Evolutionary conservation across 108 stramenopile genomes (phyloP).

Genomic region (Cyclotella atomus): DNA sequence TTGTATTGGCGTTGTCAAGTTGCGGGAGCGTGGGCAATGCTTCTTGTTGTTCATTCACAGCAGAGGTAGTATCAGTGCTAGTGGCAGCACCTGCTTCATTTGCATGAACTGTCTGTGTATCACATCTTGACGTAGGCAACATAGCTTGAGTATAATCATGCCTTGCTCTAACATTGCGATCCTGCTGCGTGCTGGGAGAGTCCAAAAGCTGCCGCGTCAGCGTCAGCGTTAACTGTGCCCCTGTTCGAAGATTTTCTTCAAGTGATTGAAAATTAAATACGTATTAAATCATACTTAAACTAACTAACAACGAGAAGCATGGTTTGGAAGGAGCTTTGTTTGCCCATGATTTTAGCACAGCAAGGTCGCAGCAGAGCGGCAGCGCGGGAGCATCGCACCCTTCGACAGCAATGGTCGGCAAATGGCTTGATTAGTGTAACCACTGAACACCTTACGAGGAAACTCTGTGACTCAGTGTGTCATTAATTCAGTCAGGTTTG

Average conservation of each 20-base stretch:
- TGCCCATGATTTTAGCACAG: too few relatives aligned
- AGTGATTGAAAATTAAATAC: slow-evolving; percentile 15
- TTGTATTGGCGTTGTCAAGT: not conserved
- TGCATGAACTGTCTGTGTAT: not conserved
- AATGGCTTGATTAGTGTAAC: too few relatives aligned
- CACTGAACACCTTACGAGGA: too few relatives aligned
- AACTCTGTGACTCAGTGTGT: too few relatives aligned
- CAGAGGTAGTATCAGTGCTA: not conserved
- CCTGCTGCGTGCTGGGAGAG: not conserved
- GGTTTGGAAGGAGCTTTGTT: too few relatives aligned
- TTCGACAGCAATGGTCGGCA: too few relatives aligned
- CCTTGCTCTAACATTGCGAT: not conserved
- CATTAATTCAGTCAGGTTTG: too few relatives aligned
- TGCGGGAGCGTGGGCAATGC: not conserved
- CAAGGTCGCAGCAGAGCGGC: too few relatives aligned
- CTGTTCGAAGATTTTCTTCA: too few relatives aligned
- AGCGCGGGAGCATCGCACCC: too few relatives aligned
- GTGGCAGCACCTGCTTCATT: not conserved
- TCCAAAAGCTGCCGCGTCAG: too few relatives aligned
- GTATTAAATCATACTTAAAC: slow-evolving; percentile 42
- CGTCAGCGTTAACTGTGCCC: too few relatives aligned
- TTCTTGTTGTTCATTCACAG: not conserved
- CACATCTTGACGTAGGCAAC: not conserved
- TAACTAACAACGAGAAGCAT: slow-evolving; percentile 39
- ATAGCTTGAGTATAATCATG: not conserved